Evolutionary conservation across 176 grass and related monocot genomes (phyloP), one percentile per base, ranked within the genome.

Genomic region (Pharus latifolius): DNA sequence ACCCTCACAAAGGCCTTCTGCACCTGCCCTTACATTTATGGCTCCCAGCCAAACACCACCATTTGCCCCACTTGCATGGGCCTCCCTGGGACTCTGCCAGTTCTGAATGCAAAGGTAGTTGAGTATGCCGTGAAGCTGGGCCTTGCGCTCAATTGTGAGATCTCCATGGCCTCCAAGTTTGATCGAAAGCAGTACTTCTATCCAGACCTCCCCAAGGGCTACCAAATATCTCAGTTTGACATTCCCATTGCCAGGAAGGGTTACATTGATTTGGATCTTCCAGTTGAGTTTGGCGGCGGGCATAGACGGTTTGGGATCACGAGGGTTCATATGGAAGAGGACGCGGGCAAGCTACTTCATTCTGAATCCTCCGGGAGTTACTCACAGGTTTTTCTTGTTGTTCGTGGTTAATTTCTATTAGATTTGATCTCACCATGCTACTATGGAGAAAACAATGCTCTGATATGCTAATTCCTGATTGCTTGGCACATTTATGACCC

Each of bases 181-280:
- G 94, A 98, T 46, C 86, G 94, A 35, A 98, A 98, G 63, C 94
- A 98, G 41, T 93, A 98, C 30, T 98, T 98, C 75, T 98, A 98
- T 61, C 94, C 94, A 0, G 94, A 98, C 63, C 82, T 98, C n/a
- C 94, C 94, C 12, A 92, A 96, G 65, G 94, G 94, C 1, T 98
- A 98, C 62, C 89, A 98, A 59, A 93, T 98, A 70, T 98, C 89
- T 1, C 94, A 98, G 74, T 98, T 98, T 75, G 94, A 98, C 65
- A 78, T 92, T 17, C 94, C 94, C 3, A 98, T 98, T 67, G 89
- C 89, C 27, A 42, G 73, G 56, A 79, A 80, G 70, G 94, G 94
- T 1, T 88, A 80, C 14, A 35, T 92, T 49, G 86, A 98, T 90
- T 38, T 98, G 61, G 94, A 98, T 72, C 85, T 98, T 62, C 89